Base-by-base conservation (phyloP, 148 eudicot genomes). In the Arctostaphylos glauca region DNA sequence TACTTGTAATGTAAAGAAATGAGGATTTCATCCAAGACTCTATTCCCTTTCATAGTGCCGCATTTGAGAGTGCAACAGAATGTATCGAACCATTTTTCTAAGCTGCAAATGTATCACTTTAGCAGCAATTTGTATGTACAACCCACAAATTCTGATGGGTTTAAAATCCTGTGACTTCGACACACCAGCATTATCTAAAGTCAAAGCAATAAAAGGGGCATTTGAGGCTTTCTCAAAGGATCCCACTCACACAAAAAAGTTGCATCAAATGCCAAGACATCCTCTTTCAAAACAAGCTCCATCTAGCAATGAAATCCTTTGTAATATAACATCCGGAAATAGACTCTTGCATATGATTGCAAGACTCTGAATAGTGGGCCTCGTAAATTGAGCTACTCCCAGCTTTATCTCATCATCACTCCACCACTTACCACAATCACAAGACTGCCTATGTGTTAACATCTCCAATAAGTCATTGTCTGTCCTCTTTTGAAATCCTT, bases 121-220 rank as follows among this genome's bases (percentile, higher is more conserved):
- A 31, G 73, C 73, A 68, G 46, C 73, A 66, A 68, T 44, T 38
- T 23, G 47, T 38, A 68, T 38, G 46, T 38, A 68, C 46, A 68
- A 68, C 18, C 44, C 47, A 38, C 46, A 68, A 13, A 18, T 4
- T 4, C 46, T 41, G 12, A 68, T 31, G 73, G 46, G 46, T 68
- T 64, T 16, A 38, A 68, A 68, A 12, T 38, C 73, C 18, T 38
- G 18, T 5, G 9, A 68, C 73, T 38, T 18, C 0, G 16, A 4
- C 3, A 44, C 16, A 13, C 46, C 19, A 4, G 44, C 18, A 67
- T 67, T 67, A 43, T 67, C 18, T 9, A 4, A 38, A 67, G 4
- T 67, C 73, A 66, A 23, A 66, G 21, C 71, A 66, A 66, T 66
- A 66, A 64, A 64, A 58, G 70, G 23, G 21, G 71, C 71, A 66